phyloP scores from a whole-genome alignment of 768 basidiomycete species.

The Rossbeevera mucosa region DNA sequence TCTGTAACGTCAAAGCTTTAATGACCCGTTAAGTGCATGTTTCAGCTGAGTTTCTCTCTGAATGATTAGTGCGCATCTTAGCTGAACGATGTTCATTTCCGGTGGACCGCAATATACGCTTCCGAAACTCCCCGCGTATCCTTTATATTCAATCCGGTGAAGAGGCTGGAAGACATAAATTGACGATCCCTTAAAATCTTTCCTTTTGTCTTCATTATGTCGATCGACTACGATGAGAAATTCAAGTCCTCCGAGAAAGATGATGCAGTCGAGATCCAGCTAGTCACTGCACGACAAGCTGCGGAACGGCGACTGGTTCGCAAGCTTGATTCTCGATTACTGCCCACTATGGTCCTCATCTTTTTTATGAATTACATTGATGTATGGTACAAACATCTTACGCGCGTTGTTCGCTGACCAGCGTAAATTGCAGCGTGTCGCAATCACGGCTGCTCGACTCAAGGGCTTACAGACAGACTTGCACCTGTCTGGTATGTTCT shows the following conservation, averaged over 20 bases:
- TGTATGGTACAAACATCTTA: neutral
- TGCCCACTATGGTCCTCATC: neutral
- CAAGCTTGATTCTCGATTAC: neutral
- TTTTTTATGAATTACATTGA: slow-evolving; percentile 4
- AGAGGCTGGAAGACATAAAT: neutral
- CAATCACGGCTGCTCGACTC: neutral
- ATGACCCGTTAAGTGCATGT: neutral
- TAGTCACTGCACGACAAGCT: neutral
- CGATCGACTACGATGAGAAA: neutral
- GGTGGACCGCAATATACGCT: neutral
- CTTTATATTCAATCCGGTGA: neutral
- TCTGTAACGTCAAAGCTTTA: no score
- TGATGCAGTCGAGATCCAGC: neutral
- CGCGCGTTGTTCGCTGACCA: neutral
- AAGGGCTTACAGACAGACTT: neutral
- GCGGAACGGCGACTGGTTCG: neutral
- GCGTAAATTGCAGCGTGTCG: neutral
- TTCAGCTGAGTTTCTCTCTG: neutral
- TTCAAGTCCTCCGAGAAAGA: neutral
- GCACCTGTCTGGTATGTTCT: neutral
- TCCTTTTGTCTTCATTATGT: neutral
- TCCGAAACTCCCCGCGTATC: neutral
- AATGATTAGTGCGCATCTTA: neutral
- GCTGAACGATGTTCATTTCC: neutral
- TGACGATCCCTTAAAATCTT: neutral